These are phyloP conservation scores for Saccharomycopsis oosterbeekiorum DNA, from an alignment of 805 yeast genomes.

Conservation along the genomic window DNA sequence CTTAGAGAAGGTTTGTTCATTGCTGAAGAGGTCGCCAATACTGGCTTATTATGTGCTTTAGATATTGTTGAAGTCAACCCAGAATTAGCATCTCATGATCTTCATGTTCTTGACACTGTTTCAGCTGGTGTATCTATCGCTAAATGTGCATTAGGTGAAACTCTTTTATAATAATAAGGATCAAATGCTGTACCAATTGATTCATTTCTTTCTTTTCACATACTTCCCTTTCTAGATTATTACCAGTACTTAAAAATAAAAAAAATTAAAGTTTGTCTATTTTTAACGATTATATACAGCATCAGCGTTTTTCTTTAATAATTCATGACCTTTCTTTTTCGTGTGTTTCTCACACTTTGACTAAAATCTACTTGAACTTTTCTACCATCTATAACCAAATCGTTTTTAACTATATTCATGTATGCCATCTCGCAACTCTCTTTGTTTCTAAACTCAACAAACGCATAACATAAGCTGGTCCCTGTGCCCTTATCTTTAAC, in stretches of 20 bases:
- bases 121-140: slow-evolving; percentile 85
- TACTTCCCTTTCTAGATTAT: background rate
- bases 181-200: background rate
- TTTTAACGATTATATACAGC: background rate
- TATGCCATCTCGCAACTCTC: slow-evolving; percentile 54
- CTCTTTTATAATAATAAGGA: slow-evolving; percentile 39
- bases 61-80: slow-evolving; percentile 96
- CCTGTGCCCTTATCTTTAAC: slow-evolving; percentile 39
- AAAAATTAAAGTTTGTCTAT: background rate
- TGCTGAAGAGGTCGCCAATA: slow-evolving; percentile 84
- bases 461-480: slow-evolving; percentile 50
- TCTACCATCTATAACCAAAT: slow-evolving; percentile 54
- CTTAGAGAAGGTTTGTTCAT: slow-evolving; percentile 89
- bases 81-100: slow-evolving; percentile 64
- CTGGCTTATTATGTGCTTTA: slow-evolving; percentile 79
- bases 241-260: background rate
- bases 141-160: slow-evolving; percentile 91
- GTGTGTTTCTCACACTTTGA: slow-evolving; percentile 34
- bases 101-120: slow-evolving; percentile 73
- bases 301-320: background rate
- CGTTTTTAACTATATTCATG: slow-evolving; percentile 35
- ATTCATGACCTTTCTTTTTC: background rate
- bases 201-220: background rate
- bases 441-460: slow-evolving; percentile 43
- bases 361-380: slow-evolving; percentile 60